phyloP scores from a whole-genome alignment of 805 yeast genomes.

The Torulaspora gathmanii region DNA sequence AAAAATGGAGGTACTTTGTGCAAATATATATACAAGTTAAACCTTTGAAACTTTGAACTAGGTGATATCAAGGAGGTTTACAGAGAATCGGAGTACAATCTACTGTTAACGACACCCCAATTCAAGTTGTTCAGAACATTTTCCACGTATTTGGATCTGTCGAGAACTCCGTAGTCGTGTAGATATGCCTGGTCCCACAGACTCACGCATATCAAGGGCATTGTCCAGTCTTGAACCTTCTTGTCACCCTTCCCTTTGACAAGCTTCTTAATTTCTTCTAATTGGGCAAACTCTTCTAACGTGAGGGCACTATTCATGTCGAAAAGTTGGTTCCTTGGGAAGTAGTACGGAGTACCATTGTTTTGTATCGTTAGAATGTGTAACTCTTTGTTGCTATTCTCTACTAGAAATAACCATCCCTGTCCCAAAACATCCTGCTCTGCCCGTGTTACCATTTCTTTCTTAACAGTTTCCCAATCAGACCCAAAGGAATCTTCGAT shows the following conservation, averaged over 20 bases:
- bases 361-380: conserved; percentile 55
- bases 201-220: conserved; percentile 65
- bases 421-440: conserved; percentile 45
- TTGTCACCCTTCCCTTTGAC: conserved; percentile 27
- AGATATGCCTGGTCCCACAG: conserved; percentile 90
- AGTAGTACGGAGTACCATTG: conserved; percentile 74
- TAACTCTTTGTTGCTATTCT: conserved; percentile 55
- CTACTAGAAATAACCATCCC: conserved; percentile 78
- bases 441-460: conserved; percentile 46
- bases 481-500: conserved; percentile 36
- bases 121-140: conserved; percentile 74
- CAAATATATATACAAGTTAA: conserved; percentile 8
- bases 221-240: conserved; percentile 52
- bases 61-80: background rate
- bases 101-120: conserved; percentile 67
- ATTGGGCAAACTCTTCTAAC: conserved; percentile 47
- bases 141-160: conserved; percentile 65
- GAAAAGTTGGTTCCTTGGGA: conserved; percentile 60
- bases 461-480: conserved; percentile 47
- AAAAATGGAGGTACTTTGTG: conserved; percentile 2
- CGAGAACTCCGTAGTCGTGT: conserved; percentile 74
- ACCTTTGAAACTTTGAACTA: background rate
- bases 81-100: conserved; percentile 32
- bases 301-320: conserved; percentile 74
- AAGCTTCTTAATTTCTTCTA: conserved; percentile 41